Conservation (phyloP, 352 stramenopile genomes). For the Phytopythium kandeliae region DNA sequence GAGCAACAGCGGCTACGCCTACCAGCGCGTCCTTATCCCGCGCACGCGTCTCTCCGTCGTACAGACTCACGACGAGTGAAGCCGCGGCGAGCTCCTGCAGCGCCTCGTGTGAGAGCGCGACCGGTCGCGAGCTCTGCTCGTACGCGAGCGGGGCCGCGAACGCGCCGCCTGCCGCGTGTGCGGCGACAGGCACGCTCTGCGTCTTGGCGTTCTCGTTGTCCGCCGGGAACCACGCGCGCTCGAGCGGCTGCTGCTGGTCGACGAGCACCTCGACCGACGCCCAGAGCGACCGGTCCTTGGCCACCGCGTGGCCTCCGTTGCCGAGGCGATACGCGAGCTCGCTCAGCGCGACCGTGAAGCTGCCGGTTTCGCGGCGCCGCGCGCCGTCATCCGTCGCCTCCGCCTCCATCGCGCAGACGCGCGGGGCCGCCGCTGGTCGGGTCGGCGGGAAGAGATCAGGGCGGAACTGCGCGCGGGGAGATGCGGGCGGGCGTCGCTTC, state of each 20-base stretch:
- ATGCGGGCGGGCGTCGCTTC: too few species aligned
- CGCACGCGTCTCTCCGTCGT: constrained; percentile 21
- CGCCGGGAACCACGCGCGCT: constrained; percentile 42
- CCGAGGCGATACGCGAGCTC: not conserved
- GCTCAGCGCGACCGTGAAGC: constrained; percentile 31
- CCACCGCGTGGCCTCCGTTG: too few species aligned
- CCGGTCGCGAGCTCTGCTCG: constrained; percentile 36
- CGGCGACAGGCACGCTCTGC: constrained; percentile 20
- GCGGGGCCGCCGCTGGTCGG: too few species aligned
- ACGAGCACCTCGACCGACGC: constrained; percentile 31
- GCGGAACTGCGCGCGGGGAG: too few species aligned
- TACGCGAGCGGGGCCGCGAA: constrained; percentile 20
- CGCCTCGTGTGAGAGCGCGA: constrained; percentile 25
- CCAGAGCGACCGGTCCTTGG: constrained; percentile 19
- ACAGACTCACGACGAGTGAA: constrained; percentile 37
- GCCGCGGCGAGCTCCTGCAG: constrained; percentile 33
- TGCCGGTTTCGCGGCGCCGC: constrained; percentile 11
- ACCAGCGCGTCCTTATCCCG: constrained; percentile 26
- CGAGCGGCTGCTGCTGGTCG: constrained; percentile 16
- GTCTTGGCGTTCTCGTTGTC: constrained; percentile 52
- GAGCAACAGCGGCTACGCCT: constrained; percentile 26
- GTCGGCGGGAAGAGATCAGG: too few species aligned
- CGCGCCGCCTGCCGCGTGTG: not conserved
- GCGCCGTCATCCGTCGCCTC: not conserved
- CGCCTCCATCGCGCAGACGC: not conserved